Conservation (phyloP, 768 basidiomycete genomes). For the Pulveroboletus sp. region DNA sequence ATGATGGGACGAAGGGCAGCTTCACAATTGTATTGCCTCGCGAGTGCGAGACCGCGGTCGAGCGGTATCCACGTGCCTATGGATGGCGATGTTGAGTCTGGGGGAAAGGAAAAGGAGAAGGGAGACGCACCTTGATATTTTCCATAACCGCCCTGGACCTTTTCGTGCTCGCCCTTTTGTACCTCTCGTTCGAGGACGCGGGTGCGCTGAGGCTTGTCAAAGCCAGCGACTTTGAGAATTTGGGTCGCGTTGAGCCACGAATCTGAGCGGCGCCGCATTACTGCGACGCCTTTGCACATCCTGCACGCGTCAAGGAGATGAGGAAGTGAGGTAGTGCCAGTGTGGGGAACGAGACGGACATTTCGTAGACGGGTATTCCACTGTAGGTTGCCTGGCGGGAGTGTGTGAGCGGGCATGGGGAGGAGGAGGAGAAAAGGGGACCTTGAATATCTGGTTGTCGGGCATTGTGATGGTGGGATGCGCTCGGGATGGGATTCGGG, state of each 20-base stretch:
- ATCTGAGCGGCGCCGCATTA: constrained; percentile 95
- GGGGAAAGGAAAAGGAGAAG: background rate
- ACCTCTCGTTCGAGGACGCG: constrained; percentile 97
- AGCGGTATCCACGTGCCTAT: constrained; percentile 98
- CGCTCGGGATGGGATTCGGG: too few relatives aligned
- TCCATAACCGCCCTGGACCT: constrained; percentile 98
- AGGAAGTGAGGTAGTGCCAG: constrained; percentile 28
- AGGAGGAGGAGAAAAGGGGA: constrained; percentile 19
- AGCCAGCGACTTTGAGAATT: constrained; percentile 98
- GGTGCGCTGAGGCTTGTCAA: constrained; percentile 98
- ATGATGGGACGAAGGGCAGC: constrained; percentile 85
- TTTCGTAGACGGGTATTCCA: constrained; percentile 90
- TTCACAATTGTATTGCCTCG: constrained; percentile 94
- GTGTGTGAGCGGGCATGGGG: constrained; percentile 9
- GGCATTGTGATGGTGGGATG: constrained; percentile 49
- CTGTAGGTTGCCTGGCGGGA: constrained; percentile 79
- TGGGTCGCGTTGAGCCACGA: constrained; percentile 99
- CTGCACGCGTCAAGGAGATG: constrained; percentile 47
- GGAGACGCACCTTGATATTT: constrained; percentile 91
- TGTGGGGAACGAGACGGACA: constrained; percentile 55
- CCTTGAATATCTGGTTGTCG: constrained; percentile 88
- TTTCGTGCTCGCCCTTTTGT: constrained; percentile 98
- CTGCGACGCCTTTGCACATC: constrained; percentile 95
- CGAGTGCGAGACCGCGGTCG: constrained; percentile 80
- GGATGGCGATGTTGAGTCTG: background rate